Percentiles rank a stretch among this genome's conserved stretches.
phyloP scores from a whole-genome alignment of 305 asterid genomes.

The Fraxinus floribunda region DNA sequence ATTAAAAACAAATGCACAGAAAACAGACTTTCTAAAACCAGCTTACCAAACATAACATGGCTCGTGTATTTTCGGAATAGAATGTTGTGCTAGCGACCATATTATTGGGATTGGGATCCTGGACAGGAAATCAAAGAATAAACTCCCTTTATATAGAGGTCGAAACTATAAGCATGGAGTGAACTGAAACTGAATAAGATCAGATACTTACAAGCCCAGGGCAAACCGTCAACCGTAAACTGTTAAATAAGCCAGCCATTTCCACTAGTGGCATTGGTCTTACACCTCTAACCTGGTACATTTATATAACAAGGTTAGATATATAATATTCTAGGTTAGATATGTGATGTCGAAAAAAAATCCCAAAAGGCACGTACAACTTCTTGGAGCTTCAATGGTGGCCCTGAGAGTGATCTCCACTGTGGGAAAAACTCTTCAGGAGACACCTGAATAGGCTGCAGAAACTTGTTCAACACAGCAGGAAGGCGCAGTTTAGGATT shows the following conservation, averaged over 20 bases:
- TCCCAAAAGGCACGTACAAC: constrained; percentile 54
- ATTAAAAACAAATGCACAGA: constrained; percentile 3
- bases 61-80: constrained; percentile 87
- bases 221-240: constrained; percentile 65
- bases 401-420: constrained; percentile 99
- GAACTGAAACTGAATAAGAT: constrained; percentile 21
- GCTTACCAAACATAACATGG: constrained; percentile 98
- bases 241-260: constrained; percentile 77
- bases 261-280: constrained; percentile 79
- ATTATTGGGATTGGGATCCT: constrained; percentile 97
- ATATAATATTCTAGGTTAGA: constrained; percentile 5
- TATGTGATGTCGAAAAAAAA: background rate
- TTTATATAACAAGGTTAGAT: constrained; percentile 19
- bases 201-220: constrained; percentile 86
- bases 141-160: constrained; percentile 25
- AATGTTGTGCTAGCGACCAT: constrained; percentile 92
- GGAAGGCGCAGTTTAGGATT: constrained; percentile 95
- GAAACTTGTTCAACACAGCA: constrained; percentile 80
- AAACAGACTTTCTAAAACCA: constrained; percentile 6
- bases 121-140: constrained; percentile 30
- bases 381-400: constrained; percentile 98
- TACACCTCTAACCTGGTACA: constrained; percentile 92
- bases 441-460: constrained; percentile 81
- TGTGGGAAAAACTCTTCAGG: constrained; percentile 96
- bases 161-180: constrained; percentile 17